Evolutionary conservation across 805 yeast species (phyloP), one percentile per base, ranked within the genome.

Genomic region (Schwanniomyces vanrijiae): DNA sequence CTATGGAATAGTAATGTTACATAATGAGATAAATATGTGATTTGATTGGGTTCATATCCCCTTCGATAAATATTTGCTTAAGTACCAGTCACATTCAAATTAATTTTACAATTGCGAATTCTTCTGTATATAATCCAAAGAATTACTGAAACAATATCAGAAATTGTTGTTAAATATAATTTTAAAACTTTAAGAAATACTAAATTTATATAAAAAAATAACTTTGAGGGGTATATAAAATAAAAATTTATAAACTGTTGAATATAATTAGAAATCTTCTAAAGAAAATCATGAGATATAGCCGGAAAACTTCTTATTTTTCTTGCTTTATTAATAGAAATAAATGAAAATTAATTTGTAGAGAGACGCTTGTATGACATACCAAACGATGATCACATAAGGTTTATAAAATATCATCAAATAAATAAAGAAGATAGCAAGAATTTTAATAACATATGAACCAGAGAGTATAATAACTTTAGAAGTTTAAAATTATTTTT

Each of bases 391-490:
- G 70, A 65, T 44, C 66, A 62, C 42, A 48, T 64, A 34, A 40
- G 71, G 24, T 65, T 51, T 46, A 66, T 66, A 66, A 60, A 62
- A 41, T 66, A 66, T 51, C 59, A 58, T 42, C 65, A 65, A 4
- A 37, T 65, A 33, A 16, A 52, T 2, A 44, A 40, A 16, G 66
- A 60, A 41, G 69, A 65, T 21, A 68, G 65, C 37, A 57, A 55
- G 3, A 52, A 57, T 35, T 60, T 65, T 1, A 61, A 63, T 34
- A 58, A 61, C 42, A 56, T 54, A 11, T 66, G 70, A 67, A 57
- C 66, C 2, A 45, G 68, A 34, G 70, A 63, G 1, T 70, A 66
- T 50, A 65, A 70, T 4, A 70, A 66, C 47, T 62, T 65, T 46
- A 70, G 70, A 3, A 58, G 63, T 13, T 54, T 66, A 40, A 65